Evolutionary conservation across 805 yeast genomes (phyloP).

Genomic region (Helenozyma rhizophorensis): DNA sequence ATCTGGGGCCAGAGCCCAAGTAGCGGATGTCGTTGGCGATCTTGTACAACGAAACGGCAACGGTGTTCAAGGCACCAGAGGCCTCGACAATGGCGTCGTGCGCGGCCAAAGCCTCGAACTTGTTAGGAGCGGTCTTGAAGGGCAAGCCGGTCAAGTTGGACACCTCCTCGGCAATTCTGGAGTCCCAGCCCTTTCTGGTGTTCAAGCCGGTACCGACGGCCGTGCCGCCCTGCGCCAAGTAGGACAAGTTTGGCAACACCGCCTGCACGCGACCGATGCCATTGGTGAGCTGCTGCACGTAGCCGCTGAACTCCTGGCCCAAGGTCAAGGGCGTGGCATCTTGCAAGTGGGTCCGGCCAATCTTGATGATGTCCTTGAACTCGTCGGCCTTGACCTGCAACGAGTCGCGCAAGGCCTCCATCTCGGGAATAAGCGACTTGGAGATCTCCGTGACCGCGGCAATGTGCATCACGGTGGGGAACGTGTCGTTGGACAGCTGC

Average conservation of each 20-base stretch:
- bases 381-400: slow-evolving; percentile 74
- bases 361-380: slow-evolving; percentile 86
- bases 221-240: slow-evolving; percentile 98
- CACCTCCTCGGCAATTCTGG: slow-evolving; percentile 81
- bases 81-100: slow-evolving; percentile 98
- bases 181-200: slow-evolving; percentile 88
- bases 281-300: slow-evolving; percentile 86
- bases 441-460: slow-evolving; percentile 93
- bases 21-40: slow-evolving; percentile 98
- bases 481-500: slow-evolving; percentile 97
- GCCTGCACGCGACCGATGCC: slow-evolving; percentile 85
- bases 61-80: slow-evolving; percentile 93
- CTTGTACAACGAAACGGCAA: slow-evolving; percentile 90
- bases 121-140: slow-evolving; percentile 95
- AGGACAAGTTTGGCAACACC: slow-evolving; percentile 69
- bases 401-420: slow-evolving; percentile 73
- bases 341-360: slow-evolving; percentile 98
- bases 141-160: slow-evolving; percentile 81
- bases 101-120: slow-evolving; percentile 98
- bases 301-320: slow-evolving; percentile 98
- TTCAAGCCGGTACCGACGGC: slow-evolving; percentile 99
- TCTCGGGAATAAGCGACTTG: slow-evolving; percentile 71
- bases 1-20: slow-evolving; percentile 98
- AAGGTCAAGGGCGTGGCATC: slow-evolving; percentile 97
- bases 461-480: slow-evolving; percentile 99